Evolutionary conservation across 805 yeast species (phyloP).

Genomic region (Limtongia smithiae): DNA sequence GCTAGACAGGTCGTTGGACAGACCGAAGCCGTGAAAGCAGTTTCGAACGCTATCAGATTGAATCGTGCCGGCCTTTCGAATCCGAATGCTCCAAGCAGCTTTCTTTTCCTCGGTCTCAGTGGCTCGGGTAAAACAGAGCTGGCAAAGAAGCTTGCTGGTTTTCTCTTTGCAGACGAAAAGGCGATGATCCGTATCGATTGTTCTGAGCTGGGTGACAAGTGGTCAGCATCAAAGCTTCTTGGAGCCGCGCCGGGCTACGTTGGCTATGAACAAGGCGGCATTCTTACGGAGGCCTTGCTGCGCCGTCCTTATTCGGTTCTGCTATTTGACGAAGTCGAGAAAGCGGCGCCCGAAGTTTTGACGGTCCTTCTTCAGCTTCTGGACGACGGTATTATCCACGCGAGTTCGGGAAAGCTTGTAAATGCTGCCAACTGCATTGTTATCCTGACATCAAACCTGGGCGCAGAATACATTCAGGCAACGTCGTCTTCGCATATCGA

Average conservation of each 20-base stretch:
- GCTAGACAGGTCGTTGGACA: constrained; percentile 89
- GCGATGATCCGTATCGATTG: constrained; percentile 98
- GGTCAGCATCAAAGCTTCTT: constrained; percentile 88
- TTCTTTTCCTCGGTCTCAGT: constrained; percentile 88
- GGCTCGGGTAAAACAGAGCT: constrained; percentile 99
- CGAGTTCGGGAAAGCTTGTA: constrained; percentile 89
- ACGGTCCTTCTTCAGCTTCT: constrained; percentile 87
- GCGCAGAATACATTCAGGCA: constrained; percentile 82
- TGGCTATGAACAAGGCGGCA: constrained; percentile 97
- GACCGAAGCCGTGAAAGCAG: constrained; percentile 92
- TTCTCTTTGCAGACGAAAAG: constrained; percentile 90
- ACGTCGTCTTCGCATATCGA: constrained; percentile 58
- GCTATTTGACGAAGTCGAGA: constrained; percentile 94
- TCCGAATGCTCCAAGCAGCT: constrained; percentile 88
- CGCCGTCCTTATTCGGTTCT: constrained; percentile 95
- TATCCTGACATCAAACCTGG: constrained; percentile 95
- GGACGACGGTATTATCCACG: constrained; percentile 94
- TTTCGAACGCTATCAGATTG: constrained; percentile 88
- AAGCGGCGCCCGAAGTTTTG: constrained; percentile 96
- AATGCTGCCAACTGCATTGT: constrained; percentile 89
- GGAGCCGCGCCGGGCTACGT: constrained; percentile 98
- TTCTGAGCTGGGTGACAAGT: constrained; percentile 91
- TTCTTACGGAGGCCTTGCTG: constrained; percentile 84
- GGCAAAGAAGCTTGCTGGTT: constrained; percentile 95
- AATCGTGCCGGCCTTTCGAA: constrained; percentile 92